Evolutionary conservation across 768 basidiomycete species (phyloP), one percentile per base, ranked within the genome.

Genomic region (Leccinum subtestaceum): DNA sequence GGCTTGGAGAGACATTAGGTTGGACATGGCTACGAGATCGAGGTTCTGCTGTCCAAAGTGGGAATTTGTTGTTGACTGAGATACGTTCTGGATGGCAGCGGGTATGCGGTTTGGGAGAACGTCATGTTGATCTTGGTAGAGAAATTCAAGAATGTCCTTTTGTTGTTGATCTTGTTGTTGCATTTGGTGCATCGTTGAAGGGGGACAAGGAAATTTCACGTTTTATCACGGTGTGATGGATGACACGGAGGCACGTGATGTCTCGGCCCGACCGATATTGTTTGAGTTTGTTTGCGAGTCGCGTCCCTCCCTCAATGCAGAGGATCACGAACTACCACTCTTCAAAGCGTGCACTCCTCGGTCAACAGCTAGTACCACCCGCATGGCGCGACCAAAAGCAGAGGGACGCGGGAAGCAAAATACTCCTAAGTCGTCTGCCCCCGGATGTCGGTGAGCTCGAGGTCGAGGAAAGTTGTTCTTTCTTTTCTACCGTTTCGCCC

Each of bases 371-470:
- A 10, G 78, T 81, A 1, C 76, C 83, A 3, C 87, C 87, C 0
- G 85, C 88, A 10, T 90, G 88, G 88, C 75, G 79, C 52, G 70
- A 72, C 13, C 66, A 65, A 59, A 80, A 74, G 57, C 76, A 70
- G 49, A 79, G 70, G 45, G 69, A 73, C 5, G 53, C 62, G 23
- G 86, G 84, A 8, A 89, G 87, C 71, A 88, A 84, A 69, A 88
- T 91, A 17, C 75, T 91, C 47, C 69, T 90, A 55, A 87, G 84
- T 60, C 77, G 76, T 58, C 75, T 91, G 6, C 89, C 89, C 2
- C 62, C 76, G n/a, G 89, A 91, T 70, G 89, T 90, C 17, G 78
- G 75, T 15, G 85, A 88, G 60, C 77, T 77, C 52, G 89, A 91
- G 62, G 80, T 91, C 36, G 84, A 88, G 78, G 89, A 85, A 67